Percentiles rank a stretch among this genome's conserved stretches.
phyloP scores from a whole-genome alignment of 108 stramenopile genomes.

The Nitzschia palea region DNA sequence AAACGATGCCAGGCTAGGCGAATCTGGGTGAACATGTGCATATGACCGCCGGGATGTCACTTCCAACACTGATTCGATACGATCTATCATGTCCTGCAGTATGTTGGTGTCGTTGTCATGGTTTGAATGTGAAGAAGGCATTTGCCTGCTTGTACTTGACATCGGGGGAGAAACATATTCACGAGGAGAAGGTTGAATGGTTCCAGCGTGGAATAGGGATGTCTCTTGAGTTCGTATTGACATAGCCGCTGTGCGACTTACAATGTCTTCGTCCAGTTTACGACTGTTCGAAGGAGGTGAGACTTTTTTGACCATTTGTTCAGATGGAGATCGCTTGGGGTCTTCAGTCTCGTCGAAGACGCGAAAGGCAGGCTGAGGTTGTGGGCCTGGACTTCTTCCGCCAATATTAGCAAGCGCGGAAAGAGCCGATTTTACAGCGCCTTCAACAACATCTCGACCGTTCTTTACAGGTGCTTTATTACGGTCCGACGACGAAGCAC shows the following conservation, averaged over 20 bases:
- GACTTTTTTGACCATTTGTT: background rate
- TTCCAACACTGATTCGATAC: constrained; percentile 41
- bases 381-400: constrained; percentile 1
- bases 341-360: constrained; percentile 41
- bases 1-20: constrained; percentile 30
- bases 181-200: background rate
- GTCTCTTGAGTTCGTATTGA: constrained; percentile 18
- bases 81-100: constrained; percentile 39
- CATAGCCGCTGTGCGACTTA: constrained; percentile 27
- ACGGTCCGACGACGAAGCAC: background rate
- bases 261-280: constrained; percentile 22
- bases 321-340: background rate
- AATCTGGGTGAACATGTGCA: constrained; percentile 35
- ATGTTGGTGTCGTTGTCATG: constrained; percentile 23
- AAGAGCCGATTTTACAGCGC: constrained; percentile 18
- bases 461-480: background rate
- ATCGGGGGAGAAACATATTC: background rate
- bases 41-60: constrained; percentile 31
- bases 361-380: constrained; percentile 19
- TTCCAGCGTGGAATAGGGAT: background rate
- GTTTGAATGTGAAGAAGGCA: background rate
- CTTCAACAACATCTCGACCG: constrained; percentile 11
- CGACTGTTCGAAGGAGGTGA: background rate
- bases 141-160: background rate
- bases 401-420: constrained; percentile 10